These are phyloP conservation scores for Phaeosphaeriaceae sp. DNA, from an alignment of 2,329 filamentous ascomycete genomes.

Conservation along the genomic window DNA sequence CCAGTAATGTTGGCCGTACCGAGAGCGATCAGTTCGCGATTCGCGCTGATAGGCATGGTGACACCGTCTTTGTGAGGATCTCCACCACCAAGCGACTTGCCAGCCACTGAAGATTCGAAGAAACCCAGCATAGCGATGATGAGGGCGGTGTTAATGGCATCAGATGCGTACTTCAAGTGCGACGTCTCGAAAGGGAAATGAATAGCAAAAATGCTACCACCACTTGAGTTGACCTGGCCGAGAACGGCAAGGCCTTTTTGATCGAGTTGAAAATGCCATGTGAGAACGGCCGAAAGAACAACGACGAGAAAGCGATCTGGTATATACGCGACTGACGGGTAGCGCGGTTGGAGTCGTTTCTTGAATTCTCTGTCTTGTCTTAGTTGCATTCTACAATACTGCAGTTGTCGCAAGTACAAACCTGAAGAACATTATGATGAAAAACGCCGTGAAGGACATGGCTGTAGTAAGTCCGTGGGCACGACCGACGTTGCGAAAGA, in stretches of 20 bases:
- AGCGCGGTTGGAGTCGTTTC: constrained; percentile 77
- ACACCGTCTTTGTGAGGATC: constrained; percentile 67
- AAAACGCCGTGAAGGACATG: constrained; percentile 80
- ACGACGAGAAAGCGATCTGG: constrained; percentile 93
- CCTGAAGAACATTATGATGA: constrained; percentile 89
- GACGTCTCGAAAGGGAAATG: constrained; percentile 82
- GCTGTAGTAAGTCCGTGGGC: constrained; percentile 77
- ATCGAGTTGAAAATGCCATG: constrained; percentile 81
- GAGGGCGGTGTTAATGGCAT: constrained; percentile 89
- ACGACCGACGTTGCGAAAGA: constrained; percentile 70
- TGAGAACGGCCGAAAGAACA: constrained; percentile 79
- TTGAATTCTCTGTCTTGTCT: constrained; percentile 72
- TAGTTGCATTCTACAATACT: constrained; percentile 8
- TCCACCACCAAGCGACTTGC: constrained; percentile 75
- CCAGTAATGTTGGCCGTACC: constrained; percentile 91
- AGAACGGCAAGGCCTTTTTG: constrained; percentile 80
- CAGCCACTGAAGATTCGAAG: constrained; percentile 95
- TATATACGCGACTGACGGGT: constrained; percentile 82
- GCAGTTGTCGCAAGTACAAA: constrained; percentile 49
- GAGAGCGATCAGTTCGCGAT: constrained; percentile 90
- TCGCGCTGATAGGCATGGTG: constrained; percentile 84
- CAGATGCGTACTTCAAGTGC: constrained; percentile 81
- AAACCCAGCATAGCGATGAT: constrained; percentile 96
- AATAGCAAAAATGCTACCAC: constrained; percentile 77
- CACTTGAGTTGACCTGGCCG: constrained; percentile 78